These are phyloP conservation scores for Hevea brasiliensis DNA, from an alignment of 345 rosid genomes.

Conservation along the genomic window DNA sequence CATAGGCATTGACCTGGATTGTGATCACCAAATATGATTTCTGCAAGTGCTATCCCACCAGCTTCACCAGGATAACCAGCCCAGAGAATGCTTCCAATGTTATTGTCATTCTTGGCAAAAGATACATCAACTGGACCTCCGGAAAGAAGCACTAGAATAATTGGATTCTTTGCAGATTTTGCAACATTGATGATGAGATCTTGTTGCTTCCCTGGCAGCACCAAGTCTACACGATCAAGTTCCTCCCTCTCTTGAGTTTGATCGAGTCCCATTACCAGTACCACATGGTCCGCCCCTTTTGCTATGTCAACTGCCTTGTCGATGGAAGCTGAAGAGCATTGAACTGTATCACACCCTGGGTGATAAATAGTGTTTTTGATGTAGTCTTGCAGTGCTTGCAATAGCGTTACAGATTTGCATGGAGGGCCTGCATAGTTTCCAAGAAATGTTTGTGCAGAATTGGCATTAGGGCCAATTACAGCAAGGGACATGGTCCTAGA, in stretches of 20 bases:
- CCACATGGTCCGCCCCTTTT: slow-evolving; percentile 57
- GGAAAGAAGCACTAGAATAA: slow-evolving; percentile 63
- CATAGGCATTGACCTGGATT: slow-evolving; percentile 63
- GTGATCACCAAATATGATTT: slow-evolving; percentile 81
- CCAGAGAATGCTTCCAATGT: slow-evolving; percentile 79
- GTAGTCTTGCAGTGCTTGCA: slow-evolving; percentile 56
- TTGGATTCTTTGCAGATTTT: slow-evolving; percentile 61
- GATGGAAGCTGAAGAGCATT: slow-evolving; percentile 53
- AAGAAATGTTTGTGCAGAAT: slow-evolving; percentile 48
- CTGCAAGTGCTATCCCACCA: slow-evolving; percentile 79
- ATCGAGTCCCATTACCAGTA: slow-evolving; percentile 85
- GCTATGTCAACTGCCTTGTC: slow-evolving; percentile 58
- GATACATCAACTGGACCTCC: slow-evolving; percentile 89
- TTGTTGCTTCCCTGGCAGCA: slow-evolving; percentile 74
- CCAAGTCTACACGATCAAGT: slow-evolving; percentile 61
- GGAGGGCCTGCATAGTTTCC: slow-evolving; percentile 90
- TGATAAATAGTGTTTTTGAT: slow-evolving; percentile 46
- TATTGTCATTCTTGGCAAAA: slow-evolving; percentile 52
- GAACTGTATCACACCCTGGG: slow-evolving; percentile 65
- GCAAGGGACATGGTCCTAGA: slow-evolving; percentile 51
- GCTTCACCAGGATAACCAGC: slow-evolving; percentile 96
- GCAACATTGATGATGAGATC: slow-evolving; percentile 63
- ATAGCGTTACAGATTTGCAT: slow-evolving; percentile 57
- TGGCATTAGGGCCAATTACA: slow-evolving; percentile 82
- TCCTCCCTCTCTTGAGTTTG: slow-evolving; percentile 73